Conservation (phyloP, 1,139 yeast species). For the Magnusiomyces clavatus region DNA sequence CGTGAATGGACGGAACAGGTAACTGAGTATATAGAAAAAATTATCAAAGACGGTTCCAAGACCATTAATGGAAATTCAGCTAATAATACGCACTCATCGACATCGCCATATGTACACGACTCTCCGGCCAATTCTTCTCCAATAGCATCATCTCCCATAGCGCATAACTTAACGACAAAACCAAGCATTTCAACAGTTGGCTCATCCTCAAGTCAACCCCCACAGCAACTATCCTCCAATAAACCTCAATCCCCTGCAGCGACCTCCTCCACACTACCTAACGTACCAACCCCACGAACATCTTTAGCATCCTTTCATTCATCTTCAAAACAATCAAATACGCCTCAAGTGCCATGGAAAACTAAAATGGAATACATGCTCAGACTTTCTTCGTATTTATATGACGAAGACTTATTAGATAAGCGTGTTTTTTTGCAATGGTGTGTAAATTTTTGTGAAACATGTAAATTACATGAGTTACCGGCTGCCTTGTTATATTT, state of each 20-base stretch:
- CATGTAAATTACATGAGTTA: slow-evolving; percentile 39
- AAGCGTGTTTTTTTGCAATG: slow-evolving; percentile 53
- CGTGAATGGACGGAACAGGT: slow-evolving; percentile 87
- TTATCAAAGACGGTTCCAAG: slow-evolving; percentile 25
- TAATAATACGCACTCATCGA: not conserved
- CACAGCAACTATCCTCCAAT: not conserved
- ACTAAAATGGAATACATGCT: slow-evolving; percentile 50
- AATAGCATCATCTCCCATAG: slow-evolving; percentile 4
- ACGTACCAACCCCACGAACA: slow-evolving; percentile 4
- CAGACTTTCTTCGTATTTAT: slow-evolving; percentile 54
- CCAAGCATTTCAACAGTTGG: not conserved
- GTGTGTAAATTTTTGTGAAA: slow-evolving; percentile 49
- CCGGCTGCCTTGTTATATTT: slow-evolving; percentile 53
- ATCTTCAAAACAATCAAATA: too few species aligned
- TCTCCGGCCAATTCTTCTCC: slow-evolving; percentile 2
- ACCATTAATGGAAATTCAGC: not conserved
- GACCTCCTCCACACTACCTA: not conserved
- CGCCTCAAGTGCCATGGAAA: slow-evolving; percentile 36
- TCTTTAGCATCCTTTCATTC: slow-evolving; percentile 12
- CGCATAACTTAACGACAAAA: not conserved
- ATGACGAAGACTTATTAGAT: slow-evolving; percentile 61
- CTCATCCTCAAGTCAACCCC: not conserved
- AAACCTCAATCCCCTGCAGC: not conserved
- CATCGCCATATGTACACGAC: not conserved
- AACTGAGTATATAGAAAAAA: slow-evolving; percentile 49